phyloP scores from a whole-genome alignment of 805 yeast species.

The Sugiyamaella americana region DNA sequence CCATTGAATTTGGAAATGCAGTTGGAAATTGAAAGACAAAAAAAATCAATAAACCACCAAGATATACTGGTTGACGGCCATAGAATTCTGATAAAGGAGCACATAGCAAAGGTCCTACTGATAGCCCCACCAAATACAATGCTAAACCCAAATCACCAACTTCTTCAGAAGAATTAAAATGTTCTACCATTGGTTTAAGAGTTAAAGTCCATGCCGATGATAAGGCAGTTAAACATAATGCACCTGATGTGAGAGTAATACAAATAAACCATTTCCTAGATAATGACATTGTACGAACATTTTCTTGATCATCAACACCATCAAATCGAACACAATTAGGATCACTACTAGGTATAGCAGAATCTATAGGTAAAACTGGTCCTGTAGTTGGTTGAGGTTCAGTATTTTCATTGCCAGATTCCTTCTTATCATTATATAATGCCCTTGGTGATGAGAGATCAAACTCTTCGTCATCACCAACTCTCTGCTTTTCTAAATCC shows the following conservation, averaged over 20 bases:
- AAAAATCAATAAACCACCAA: slow-evolving; percentile 43
- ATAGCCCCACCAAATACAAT: slow-evolving; percentile 54
- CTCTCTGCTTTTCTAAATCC: no score
- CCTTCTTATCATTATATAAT: no score
- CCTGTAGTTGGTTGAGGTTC: no score
- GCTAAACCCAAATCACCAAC: slow-evolving; percentile 38
- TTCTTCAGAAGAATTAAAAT: slow-evolving; percentile 5
- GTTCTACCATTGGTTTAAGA: slow-evolving; percentile 33
- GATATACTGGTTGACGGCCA: slow-evolving; percentile 37
- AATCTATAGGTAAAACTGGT: background rate
- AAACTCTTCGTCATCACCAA: no score
- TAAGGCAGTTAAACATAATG: slow-evolving; percentile 36
- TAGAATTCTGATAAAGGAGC: slow-evolving; percentile 43
- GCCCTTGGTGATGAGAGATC: no score
- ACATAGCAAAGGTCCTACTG: slow-evolving; percentile 54
- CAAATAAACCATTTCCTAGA: slow-evolving; percentile 37
- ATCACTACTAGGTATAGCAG: background rate
- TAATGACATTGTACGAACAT: slow-evolving; percentile 33
- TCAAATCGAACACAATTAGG: slow-evolving; percentile 20
- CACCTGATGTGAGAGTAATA: slow-evolving; percentile 20
- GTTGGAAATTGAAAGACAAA: slow-evolving; percentile 46
- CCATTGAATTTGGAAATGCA: slow-evolving; percentile 35
- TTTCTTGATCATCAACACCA: slow-evolving; percentile 30
- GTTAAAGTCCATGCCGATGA: slow-evolving; percentile 47
- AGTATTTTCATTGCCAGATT: no score